Evolutionary conservation across 1,284 basidiomycete species (phyloP).

Genomic region (Ceratobasidium sp.): DNA sequence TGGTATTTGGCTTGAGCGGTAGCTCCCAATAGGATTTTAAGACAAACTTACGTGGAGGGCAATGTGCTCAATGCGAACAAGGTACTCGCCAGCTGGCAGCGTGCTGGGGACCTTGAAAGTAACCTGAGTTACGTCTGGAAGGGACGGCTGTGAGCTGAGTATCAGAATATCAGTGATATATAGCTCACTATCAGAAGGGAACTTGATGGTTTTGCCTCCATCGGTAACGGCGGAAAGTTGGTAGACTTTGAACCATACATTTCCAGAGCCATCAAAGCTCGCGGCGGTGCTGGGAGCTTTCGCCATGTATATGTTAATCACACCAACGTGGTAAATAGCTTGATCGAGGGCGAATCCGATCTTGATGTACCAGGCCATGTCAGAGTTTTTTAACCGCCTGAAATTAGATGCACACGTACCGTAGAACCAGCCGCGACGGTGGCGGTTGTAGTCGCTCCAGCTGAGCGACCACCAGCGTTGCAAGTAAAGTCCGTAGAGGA

Average conservation of each 20-base stretch:
- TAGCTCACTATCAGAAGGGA: constrained; percentile 56
- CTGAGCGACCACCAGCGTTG: constrained; percentile 56
- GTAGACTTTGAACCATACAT: constrained; percentile 64
- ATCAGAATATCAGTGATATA: background rate
- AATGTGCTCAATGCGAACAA: constrained; percentile 46
- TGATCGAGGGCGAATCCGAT: constrained; percentile 53
- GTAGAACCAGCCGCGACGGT: constrained; percentile 58
- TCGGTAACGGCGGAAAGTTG: constrained; percentile 56
- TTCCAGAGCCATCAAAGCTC: constrained; percentile 56
- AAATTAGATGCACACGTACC: constrained; percentile 53
- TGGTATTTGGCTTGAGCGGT: constrained; percentile 41
- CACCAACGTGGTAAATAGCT: constrained; percentile 57
- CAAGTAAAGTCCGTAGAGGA: constrained; percentile 60
- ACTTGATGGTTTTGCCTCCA: constrained; percentile 53
- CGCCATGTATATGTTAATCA: constrained; percentile 58
- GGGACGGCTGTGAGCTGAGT: background rate
- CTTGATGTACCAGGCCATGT: background rate
- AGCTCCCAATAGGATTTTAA: background rate
- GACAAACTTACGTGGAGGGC: constrained; percentile 40
- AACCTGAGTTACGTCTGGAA: constrained; percentile 54
- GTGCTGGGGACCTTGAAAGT: constrained; percentile 57
- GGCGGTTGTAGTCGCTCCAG: constrained; percentile 56
- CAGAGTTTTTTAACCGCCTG: constrained; percentile 47
- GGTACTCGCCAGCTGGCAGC: constrained; percentile 48
- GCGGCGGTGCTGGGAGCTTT: constrained; percentile 58